phyloP scores from a whole-genome alignment of 2,329 filamentous ascomycete genomes.

The Monascus ruber region DNA sequence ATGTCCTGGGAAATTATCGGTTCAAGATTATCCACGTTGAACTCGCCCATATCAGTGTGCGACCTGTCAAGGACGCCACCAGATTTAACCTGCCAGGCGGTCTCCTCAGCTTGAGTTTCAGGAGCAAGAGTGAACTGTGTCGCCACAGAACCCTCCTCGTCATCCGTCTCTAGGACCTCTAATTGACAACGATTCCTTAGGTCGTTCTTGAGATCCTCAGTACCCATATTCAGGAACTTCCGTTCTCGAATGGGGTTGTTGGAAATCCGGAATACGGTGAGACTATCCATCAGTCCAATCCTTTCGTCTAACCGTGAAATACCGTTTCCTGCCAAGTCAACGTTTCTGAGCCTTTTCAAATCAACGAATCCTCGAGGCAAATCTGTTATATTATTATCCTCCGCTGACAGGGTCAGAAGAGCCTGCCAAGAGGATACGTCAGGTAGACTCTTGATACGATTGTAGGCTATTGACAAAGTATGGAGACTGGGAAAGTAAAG shows the following conservation, averaged over 20 bases:
- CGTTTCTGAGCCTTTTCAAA: slow-evolving; percentile 58
- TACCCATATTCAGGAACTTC: slow-evolving; percentile 69
- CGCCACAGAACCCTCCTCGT: slow-evolving; percentile 28
- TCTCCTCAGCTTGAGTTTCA: slow-evolving; percentile 31
- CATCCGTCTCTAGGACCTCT: slow-evolving; percentile 28
- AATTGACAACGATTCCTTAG: slow-evolving; percentile 54
- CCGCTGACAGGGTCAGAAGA: slow-evolving; percentile 61
- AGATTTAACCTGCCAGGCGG: slow-evolving; percentile 26
- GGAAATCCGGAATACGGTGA: slow-evolving; percentile 64
- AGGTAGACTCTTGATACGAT: slow-evolving; percentile 63
- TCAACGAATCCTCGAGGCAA: slow-evolving; percentile 66
- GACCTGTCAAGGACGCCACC: slow-evolving; percentile 55
- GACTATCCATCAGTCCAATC: slow-evolving; percentile 65
- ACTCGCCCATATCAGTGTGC: slow-evolving; percentile 48
- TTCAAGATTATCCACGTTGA: slow-evolving; percentile 39
- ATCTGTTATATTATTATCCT: slow-evolving; percentile 66
- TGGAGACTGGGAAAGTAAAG: slow-evolving; percentile 62
- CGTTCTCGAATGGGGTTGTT: slow-evolving; percentile 88
- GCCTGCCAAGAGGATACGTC: slow-evolving; percentile 62
- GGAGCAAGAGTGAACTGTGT: slow-evolving; percentile 30
- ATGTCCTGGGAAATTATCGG: slow-evolving; percentile 38
- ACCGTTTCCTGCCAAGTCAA: slow-evolving; percentile 78
- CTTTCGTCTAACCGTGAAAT: slow-evolving; percentile 63
- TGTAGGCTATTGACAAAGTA: slow-evolving; percentile 66
- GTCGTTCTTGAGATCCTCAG: slow-evolving; percentile 68